These are phyloP conservation scores for Haplosporangium sp. DNA, from an alignment of 371 early-diverging fungal species.

Conservation along the genomic window DNA sequence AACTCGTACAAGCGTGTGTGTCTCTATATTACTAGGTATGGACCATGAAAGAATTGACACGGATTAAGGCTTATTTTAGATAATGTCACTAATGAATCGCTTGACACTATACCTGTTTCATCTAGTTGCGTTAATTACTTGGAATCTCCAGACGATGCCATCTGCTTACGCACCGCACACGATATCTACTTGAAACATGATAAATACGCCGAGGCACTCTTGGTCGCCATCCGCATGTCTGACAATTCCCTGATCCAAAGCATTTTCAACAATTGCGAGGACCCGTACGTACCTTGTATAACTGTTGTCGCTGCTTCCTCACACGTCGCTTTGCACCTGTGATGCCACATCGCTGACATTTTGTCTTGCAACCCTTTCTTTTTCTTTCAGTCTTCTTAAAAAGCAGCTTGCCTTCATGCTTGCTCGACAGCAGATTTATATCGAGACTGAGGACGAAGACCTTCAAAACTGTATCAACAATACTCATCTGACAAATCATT, in stretches of 20 bases:
- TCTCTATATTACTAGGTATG: slow-evolving; percentile 90
- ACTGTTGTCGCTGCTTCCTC: not conserved
- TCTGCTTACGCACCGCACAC: slow-evolving; percentile 88
- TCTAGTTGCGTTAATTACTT: slow-evolving; percentile 90
- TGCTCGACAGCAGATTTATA: slow-evolving; percentile 88
- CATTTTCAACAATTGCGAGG: slow-evolving; percentile 88
- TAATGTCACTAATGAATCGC: not conserved
- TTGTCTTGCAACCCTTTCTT: not conserved
- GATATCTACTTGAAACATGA: slow-evolving; percentile 88
- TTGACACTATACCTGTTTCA: not conserved
- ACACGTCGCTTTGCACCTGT: no score
- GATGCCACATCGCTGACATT: no score
- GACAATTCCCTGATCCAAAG: slow-evolving; percentile 84
- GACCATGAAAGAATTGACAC: no score
- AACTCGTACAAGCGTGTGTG: slow-evolving; percentile 96
- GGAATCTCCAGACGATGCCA: slow-evolving; percentile 90
- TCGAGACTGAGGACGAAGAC: slow-evolving; percentile 86
- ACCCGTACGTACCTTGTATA: slow-evolving; percentile 68
- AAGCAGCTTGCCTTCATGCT: slow-evolving; percentile 96
- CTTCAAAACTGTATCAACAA: slow-evolving; percentile 90
- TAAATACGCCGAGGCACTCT: slow-evolving; percentile 85
- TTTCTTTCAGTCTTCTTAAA: slow-evolving; percentile 69
- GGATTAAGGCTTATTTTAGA: not conserved
- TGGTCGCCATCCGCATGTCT: slow-evolving; percentile 87
- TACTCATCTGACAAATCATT: slow-evolving; percentile 85